phyloP scores from a whole-genome alignment of 116 monocot genomes.

The Iris pallida region DNA sequence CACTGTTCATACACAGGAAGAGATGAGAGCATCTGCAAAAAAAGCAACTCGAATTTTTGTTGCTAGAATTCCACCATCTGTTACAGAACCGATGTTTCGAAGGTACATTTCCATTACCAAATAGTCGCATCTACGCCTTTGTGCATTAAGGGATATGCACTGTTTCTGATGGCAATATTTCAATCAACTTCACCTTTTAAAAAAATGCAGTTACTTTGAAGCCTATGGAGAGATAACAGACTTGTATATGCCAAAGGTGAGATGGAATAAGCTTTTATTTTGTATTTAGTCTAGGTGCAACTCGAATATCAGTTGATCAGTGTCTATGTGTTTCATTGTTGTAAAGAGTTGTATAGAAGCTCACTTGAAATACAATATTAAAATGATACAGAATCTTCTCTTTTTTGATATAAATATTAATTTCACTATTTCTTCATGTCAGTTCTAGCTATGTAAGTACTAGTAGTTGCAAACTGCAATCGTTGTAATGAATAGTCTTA shows the following conservation, averaged over 20 bases:
- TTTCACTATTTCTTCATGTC: too few species aligned
- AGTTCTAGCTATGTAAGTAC: too few species aligned
- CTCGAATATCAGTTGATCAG: not conserved
- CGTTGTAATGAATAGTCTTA: too few species aligned
- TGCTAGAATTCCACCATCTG: conserved; percentile 76
- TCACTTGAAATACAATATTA: too few species aligned
- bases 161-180: too few species aligned
- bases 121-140: not conserved
- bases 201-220: conserved; percentile 83
- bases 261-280: not conserved
- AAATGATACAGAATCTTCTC: too few species aligned
- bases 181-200: not conserved
- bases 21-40: conserved; percentile 74
- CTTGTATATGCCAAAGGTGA: conserved; percentile 98
- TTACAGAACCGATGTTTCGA: conserved; percentile 73
- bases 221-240: conserved; percentile 87
- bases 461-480: too few species aligned
- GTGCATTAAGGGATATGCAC: too few species aligned
- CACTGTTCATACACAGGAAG: conserved; percentile 49
- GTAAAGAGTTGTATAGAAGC: too few species aligned
- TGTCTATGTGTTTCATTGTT: conserved; percentile 4
- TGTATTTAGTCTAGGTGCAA: not conserved
- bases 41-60: conserved; percentile 95
- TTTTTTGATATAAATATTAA: too few species aligned
- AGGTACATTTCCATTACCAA: conserved; percentile 27